These are phyloP conservation scores for Phlegmacium glaucopus DNA, from an alignment of 768 basidiomycete genomes.

Conservation along the genomic window DNA sequence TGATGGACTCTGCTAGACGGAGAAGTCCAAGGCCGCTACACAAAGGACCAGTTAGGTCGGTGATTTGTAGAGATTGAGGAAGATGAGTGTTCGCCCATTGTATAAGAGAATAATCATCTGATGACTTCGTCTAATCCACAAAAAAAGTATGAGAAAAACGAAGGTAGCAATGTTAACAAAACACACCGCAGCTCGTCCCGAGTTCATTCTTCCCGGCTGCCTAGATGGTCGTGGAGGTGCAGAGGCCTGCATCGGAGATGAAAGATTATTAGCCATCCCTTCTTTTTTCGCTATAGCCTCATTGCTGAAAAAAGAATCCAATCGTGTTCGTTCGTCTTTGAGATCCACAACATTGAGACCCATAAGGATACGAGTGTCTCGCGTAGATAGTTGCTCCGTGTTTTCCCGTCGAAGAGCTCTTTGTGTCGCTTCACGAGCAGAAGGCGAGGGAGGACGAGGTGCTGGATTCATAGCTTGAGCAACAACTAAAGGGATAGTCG, in stretches of 20 bases:
- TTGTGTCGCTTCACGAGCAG: slow-evolving; percentile 83
- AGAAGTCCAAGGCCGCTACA: slow-evolving; percentile 77
- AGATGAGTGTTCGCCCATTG: slow-evolving; percentile 90
- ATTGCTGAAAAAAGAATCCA: slow-evolving; percentile 56
- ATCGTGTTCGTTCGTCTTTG: slow-evolving; percentile 44
- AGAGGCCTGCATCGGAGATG: slow-evolving; percentile 10
- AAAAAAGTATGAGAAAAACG: slow-evolving; percentile 5
- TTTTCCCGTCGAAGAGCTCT: slow-evolving; percentile 83
- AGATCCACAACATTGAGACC: slow-evolving; percentile 40
- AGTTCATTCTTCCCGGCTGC: slow-evolving; percentile 48
- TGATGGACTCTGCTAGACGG: slow-evolving; percentile 81
- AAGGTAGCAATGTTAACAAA: slow-evolving; percentile 4
- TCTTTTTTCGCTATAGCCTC: slow-evolving; percentile 26
- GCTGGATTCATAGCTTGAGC: slow-evolving; percentile 97
- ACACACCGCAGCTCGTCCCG: slow-evolving; percentile 27
- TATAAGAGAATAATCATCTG: slow-evolving; percentile 59
- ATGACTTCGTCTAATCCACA: slow-evolving; percentile 14
- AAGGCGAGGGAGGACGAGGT: slow-evolving; percentile 91
- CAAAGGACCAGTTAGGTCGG: slow-evolving; percentile 38
- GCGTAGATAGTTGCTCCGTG: slow-evolving; percentile 73
- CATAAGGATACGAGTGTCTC: slow-evolving; percentile 78
- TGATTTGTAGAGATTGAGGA: slow-evolving; percentile 58
- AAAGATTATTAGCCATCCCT: slow-evolving; percentile 3
- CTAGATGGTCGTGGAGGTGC: slow-evolving; percentile 68
- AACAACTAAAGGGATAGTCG: slow-evolving; percentile 90